Conservation (phyloP, 257 asterid species). For the Rubia yunnanensis region DNA sequence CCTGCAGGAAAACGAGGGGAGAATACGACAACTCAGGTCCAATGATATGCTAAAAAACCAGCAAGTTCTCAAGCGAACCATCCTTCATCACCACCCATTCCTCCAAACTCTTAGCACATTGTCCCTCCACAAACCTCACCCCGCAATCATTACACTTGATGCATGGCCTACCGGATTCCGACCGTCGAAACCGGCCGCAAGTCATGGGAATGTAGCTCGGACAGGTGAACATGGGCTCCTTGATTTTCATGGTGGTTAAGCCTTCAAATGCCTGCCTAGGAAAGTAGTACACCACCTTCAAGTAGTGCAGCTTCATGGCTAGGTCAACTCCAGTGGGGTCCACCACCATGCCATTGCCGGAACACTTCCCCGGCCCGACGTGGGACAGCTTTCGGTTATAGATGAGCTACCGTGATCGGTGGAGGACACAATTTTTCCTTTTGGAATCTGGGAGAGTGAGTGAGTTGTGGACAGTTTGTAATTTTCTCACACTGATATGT, state of each 20-base stretch:
- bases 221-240: conserved; percentile 63
- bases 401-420: conserved; percentile 28
- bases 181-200: conserved; percentile 56
- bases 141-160: conserved; percentile 88
- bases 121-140: conserved; percentile 54
- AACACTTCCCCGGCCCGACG: conserved; percentile 61
- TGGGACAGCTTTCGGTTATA: conserved; percentile 53
- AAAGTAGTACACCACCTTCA: conserved; percentile 55
- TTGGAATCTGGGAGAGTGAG: neutral
- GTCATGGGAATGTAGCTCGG: conserved; percentile 26
- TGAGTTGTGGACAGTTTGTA: too few species aligned
- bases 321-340: conserved; percentile 63
- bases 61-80: too few species aligned
- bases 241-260: conserved; percentile 27
- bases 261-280: conserved; percentile 44
- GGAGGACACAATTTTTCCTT: conserved; percentile 36
- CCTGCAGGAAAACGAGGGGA: too few species aligned
- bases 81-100: too few species aligned
- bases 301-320: conserved; percentile 85
- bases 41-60: too few species aligned
- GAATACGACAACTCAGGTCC: too few species aligned
- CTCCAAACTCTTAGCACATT: conserved; percentile 44
- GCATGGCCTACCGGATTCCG: conserved; percentile 59
- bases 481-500: too few species aligned
- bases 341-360: conserved; percentile 29